Evolutionary conservation across 176 grass and related monocot species (phyloP), one percentile per base, ranked within the genome.

Genomic region (Oryza punctata): DNA sequence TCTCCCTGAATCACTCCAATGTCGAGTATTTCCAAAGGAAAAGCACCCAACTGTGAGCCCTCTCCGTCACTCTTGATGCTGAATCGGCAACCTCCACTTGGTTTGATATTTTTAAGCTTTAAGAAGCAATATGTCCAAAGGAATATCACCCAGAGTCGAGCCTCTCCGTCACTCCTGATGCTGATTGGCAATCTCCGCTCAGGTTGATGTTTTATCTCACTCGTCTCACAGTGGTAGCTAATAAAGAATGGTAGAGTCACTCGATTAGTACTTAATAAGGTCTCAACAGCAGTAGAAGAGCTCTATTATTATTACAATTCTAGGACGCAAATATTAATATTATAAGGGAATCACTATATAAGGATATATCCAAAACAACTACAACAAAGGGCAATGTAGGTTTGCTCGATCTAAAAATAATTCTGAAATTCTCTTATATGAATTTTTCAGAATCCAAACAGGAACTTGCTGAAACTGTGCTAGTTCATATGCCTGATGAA

Each of bases 231-330:
- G 40, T 74, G 8, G 66, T 73, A 75, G 76, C 82, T 84, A 76
- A 66, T 68, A 84, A 77, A 76, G 45, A 84, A 82, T 73, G 80
- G 54, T 73, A 82, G 26, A 82, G 26, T 76, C 27, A 75, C 61
- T 65, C 40, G 3, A 67, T 83, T 75, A 83, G 81, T 83, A 75
- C 43, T 65, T 83, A 59, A 59, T 59, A 59, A 67, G 27, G 43
- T 16, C 29, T 10, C 10, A 82, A 82, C 35, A 82, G 45, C 54
- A 72, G 33, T 10, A 82, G 18, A 16, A 82, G 16, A 2, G 14
- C 4, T 44, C 43, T 14, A 40, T 10, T 71, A 28, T 43, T 44
- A 45, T n/a, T n/a, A 61, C 35, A n/a, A 59, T 43, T 37, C 35
- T 0, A 37, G 35, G 35, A 7, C 35, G 35, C 35, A 37, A 37